phyloP scores from a whole-genome alignment of 2,329 filamentous ascomycete species.

The Exophiala mesophila region DNA sequence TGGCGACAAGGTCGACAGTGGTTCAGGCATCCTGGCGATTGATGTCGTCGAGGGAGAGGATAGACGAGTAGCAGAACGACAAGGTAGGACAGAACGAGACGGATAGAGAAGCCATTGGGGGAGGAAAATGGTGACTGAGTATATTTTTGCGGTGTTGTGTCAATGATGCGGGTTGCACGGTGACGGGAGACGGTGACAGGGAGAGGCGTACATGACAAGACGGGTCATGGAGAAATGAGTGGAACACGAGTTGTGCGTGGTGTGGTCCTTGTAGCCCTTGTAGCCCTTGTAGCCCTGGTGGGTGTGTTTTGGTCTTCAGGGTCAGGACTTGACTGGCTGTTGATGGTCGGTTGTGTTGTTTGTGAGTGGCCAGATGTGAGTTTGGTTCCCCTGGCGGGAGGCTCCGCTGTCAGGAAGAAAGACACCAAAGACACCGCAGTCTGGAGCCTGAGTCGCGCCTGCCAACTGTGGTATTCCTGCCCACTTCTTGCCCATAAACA shows the following conservation, averaged over 20 bases:
- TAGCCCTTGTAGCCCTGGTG: too few species aligned
- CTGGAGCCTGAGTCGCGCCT: too few species aligned
- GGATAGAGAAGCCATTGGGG: constrained; percentile 12
- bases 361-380: too few species aligned
- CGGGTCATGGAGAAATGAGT: neutral
- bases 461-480: too few species aligned
- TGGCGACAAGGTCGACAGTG: constrained; percentile 38
- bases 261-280: too few species aligned
- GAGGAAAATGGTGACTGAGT: constrained; percentile 4
- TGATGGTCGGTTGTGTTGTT: too few species aligned
- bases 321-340: too few species aligned
- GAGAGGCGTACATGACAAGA: neutral
- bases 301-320: too few species aligned
- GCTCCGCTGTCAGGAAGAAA: neutral
- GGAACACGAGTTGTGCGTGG: too few species aligned
- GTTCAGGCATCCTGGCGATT: constrained; percentile 34
- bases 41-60: constrained; percentile 4
- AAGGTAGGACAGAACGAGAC: constrained; percentile 4
- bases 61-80: constrained; percentile 1
- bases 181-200: constrained; percentile 4
- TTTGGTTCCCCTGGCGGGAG: too few species aligned
- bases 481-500: too few species aligned
- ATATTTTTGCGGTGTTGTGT: constrained; percentile 2
- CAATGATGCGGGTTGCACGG: constrained; percentile 10
- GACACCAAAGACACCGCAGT: too few species aligned